Evolutionary conservation across 768 basidiomycete genomes (phyloP).

Genomic region (Tricholoma furcatifolium): DNA sequence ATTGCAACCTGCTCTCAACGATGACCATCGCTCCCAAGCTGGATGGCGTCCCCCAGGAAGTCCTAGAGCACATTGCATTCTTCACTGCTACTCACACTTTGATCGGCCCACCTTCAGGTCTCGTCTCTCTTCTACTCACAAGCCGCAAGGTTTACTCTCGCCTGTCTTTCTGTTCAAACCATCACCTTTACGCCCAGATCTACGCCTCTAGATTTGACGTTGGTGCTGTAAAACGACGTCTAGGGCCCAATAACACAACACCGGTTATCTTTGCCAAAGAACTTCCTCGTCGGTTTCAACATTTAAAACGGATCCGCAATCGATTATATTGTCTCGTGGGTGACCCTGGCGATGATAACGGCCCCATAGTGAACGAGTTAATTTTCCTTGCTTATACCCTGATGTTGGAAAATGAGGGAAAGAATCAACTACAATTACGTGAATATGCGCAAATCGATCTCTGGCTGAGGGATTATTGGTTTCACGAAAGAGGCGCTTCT

Average conservation of each 20-base stretch:
- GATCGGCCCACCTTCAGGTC: slow-evolving; percentile 60
- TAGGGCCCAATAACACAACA: slow-evolving; percentile 39
- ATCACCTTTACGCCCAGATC: slow-evolving; percentile 71
- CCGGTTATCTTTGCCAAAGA: slow-evolving; percentile 56
- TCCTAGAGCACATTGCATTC: slow-evolving; percentile 77
- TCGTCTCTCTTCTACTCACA: slow-evolving; percentile 54
- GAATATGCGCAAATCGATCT: slow-evolving; percentile 60
- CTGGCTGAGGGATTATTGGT: slow-evolving; percentile 72
- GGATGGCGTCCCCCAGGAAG: slow-evolving; percentile 65
- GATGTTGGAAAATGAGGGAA: slow-evolving; percentile 80
- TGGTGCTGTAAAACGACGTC: slow-evolving; percentile 44
- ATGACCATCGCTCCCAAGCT: slow-evolving; percentile 33
- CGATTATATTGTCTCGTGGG: slow-evolving; percentile 37
- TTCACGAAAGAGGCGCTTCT: slow-evolving; percentile 58
- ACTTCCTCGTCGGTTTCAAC: slow-evolving; percentile 57
- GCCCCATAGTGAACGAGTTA: slow-evolving; percentile 36
- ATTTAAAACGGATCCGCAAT: slow-evolving; percentile 55
- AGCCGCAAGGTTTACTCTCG: slow-evolving; percentile 47
- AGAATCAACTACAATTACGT: slow-evolving; percentile 68
- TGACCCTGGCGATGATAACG: slow-evolving; percentile 18
- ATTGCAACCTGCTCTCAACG: slow-evolving; percentile 11
- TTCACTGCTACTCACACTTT: slow-evolving; percentile 50
- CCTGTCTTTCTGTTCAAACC: slow-evolving; percentile 54
- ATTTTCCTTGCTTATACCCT: slow-evolving; percentile 73
- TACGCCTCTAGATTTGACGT: slow-evolving; percentile 70